Conservation (phyloP, 1,284 basidiomycete species). For the Cryptococcus hybrid region DNA sequence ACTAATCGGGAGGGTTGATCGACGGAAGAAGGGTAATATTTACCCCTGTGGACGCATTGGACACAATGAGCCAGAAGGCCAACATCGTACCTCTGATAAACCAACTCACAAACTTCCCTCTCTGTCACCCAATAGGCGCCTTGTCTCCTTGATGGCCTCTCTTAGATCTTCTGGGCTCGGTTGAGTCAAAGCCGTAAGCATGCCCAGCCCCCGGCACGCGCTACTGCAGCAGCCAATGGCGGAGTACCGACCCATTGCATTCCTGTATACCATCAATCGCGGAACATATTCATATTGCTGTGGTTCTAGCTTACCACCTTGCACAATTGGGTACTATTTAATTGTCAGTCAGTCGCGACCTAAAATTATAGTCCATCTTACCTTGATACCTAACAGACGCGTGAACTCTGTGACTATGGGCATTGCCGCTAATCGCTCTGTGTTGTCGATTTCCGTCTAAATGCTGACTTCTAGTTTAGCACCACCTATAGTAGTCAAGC, state of each 20-base stretch:
- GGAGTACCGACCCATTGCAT: conserved; percentile 72
- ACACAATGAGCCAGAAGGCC: conserved; percentile 1
- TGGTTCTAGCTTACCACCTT: conserved; percentile 43
- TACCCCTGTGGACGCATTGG: conserved; percentile 59
- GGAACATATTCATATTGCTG: not conserved
- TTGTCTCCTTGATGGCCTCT: conserved; percentile 77
- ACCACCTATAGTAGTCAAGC: too few relatives aligned
- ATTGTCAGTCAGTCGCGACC: not conserved
- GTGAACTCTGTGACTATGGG: conserved; percentile 54
- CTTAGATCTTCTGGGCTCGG: conserved; percentile 79
- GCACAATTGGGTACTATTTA: conserved; percentile 63
- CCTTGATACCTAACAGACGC: conserved; percentile 44
- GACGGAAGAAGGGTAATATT: conserved; percentile 88
- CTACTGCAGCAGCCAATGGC: conserved; percentile 62
- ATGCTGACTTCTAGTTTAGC: too few relatives aligned
- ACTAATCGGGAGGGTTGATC: conserved; percentile 88
- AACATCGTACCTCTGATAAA: conserved; percentile 10
- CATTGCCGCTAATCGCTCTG: conserved; percentile 12
- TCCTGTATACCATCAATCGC: conserved; percentile 45
- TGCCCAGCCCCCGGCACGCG: conserved; percentile 84
- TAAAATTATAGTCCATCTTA: conserved; percentile 1
- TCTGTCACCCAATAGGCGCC: conserved; percentile 56
- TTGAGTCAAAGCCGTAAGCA: conserved; percentile 83
- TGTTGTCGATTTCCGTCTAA: too few relatives aligned
- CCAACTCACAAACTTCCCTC: conserved; percentile 60